Conservation (phyloP, 352 stramenopile species). For the Phytophthora palmivora region DNA sequence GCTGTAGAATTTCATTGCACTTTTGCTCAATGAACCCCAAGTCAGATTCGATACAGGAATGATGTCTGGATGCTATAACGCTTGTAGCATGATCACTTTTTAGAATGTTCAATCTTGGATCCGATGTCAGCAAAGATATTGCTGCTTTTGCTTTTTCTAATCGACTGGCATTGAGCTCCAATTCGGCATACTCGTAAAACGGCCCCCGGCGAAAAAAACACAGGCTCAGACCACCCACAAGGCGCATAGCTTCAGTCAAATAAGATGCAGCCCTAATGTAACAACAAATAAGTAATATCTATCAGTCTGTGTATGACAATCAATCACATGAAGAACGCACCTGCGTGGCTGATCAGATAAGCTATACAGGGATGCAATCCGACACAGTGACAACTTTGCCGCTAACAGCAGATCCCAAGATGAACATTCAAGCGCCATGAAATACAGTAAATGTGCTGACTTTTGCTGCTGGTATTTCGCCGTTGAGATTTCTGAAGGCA, state of each 20-base stretch:
- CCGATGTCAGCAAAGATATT: conserved; percentile 45
- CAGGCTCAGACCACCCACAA: conserved; percentile 71
- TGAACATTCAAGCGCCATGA: conserved; percentile 71
- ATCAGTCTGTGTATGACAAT: conserved; percentile 7
- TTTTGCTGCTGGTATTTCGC: conserved; percentile 18
- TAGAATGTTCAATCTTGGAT: conserved; percentile 1
- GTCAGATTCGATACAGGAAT: conserved; percentile 33
- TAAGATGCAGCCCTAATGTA: conserved; percentile 53
- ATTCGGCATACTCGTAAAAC: conserved; percentile 70
- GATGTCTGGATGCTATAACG: not conserved
- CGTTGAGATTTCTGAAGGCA: conserved; percentile 49
- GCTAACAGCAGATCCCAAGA: conserved; percentile 76
- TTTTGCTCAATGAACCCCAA: conserved; percentile 45
- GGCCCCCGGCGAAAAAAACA: conserved; percentile 58
- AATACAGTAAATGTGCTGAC: conserved; percentile 48
- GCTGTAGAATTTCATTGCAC: conserved; percentile 57
- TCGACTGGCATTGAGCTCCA: conserved; percentile 59
- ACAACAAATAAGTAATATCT: conserved; percentile 3
- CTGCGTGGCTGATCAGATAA: conserved; percentile 57
- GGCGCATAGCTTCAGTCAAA: conserved; percentile 69
- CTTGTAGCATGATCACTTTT: not conserved
- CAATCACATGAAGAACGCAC: conserved; percentile 28
- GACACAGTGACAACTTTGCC: conserved; percentile 63
- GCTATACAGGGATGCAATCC: conserved; percentile 66
- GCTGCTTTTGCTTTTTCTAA: conserved; percentile 57